Evolutionary conservation across 768 basidiomycete species (phyloP).

Genomic region (Crassisporium funariophilum): DNA sequence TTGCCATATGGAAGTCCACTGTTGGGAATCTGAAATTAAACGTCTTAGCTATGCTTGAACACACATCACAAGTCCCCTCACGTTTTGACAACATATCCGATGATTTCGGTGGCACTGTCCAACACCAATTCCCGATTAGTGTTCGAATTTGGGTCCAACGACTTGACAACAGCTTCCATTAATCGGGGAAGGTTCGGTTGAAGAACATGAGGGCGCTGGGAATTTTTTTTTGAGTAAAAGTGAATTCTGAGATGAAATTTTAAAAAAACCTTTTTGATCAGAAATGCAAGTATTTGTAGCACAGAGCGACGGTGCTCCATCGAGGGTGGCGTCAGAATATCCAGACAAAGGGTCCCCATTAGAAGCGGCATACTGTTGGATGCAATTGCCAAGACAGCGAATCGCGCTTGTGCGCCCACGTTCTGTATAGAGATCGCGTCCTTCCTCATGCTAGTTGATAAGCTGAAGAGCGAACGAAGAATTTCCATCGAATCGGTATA

Average conservation of each 20-base stretch:
- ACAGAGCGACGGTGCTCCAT: constrained; percentile 83
- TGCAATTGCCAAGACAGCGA: constrained; percentile 85
- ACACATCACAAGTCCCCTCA: constrained; percentile 36
- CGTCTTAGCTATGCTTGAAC: not conserved
- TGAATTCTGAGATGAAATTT: not conserved
- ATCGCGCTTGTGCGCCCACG: constrained; percentile 74
- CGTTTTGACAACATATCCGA: constrained; percentile 94
- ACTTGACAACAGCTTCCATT: constrained; percentile 95
- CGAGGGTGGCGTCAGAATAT: constrained; percentile 78
- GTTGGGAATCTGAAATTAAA: constrained; percentile 70
- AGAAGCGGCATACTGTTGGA: constrained; percentile 82
- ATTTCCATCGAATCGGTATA: constrained; percentile 91
- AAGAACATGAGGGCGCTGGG: constrained; percentile 79
- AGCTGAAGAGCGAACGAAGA: constrained; percentile 76
- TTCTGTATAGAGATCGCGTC: constrained; percentile 71
- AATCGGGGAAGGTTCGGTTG: constrained; percentile 82
- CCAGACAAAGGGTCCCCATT: constrained; percentile 91
- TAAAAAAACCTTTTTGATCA: constrained; percentile 78
- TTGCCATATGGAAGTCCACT: constrained; percentile 88
- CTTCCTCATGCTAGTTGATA: constrained; percentile 74
- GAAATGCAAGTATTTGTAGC: constrained; percentile 90
- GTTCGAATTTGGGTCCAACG: constrained; percentile 87
- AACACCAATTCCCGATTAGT: constrained; percentile 79
- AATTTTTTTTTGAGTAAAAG: not conserved
- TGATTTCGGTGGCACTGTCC: constrained; percentile 91